phyloP scores from a whole-genome alignment of 306 rosid species.

The Alnus glutinosa region DNA sequence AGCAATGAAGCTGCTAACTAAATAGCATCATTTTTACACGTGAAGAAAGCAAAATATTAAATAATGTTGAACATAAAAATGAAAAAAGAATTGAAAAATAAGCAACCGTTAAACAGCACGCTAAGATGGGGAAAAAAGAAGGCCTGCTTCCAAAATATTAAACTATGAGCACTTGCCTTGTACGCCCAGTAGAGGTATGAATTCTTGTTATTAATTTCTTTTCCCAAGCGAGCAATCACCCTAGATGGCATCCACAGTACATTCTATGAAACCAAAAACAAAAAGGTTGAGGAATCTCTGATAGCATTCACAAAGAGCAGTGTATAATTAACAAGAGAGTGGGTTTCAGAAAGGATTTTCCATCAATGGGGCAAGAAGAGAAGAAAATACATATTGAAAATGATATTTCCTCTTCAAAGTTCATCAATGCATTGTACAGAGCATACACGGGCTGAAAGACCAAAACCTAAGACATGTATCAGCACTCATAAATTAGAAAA shows the following conservation, averaged over 20 bases:
- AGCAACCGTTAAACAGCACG: neutral
- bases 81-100: neutral
- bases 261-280: conserved; percentile 44
- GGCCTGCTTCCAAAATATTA: conserved; percentile 21
- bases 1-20: neutral
- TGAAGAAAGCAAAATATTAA: neutral
- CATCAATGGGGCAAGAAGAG: neutral
- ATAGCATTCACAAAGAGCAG: neutral
- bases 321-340: neutral
- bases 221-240: conserved; percentile 82
- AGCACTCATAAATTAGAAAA: neutral
- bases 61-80: neutral
- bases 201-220: conserved; percentile 72
- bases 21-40: neutral
- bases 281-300: neutral
- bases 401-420: neutral
- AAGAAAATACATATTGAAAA: neutral
- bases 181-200: conserved; percentile 97
- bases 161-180: conserved; percentile 50
- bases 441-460: neutral
- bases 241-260: conserved; percentile 86
- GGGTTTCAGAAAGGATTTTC: neutral
- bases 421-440: neutral
- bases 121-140: conserved; percentile 5
- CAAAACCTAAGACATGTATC: conserved; percentile 6